These are phyloP conservation scores for Trichoderma harzianum DNA, from an alignment of 2,329 filamentous ascomycete genomes.

Conservation along the genomic window DNA sequence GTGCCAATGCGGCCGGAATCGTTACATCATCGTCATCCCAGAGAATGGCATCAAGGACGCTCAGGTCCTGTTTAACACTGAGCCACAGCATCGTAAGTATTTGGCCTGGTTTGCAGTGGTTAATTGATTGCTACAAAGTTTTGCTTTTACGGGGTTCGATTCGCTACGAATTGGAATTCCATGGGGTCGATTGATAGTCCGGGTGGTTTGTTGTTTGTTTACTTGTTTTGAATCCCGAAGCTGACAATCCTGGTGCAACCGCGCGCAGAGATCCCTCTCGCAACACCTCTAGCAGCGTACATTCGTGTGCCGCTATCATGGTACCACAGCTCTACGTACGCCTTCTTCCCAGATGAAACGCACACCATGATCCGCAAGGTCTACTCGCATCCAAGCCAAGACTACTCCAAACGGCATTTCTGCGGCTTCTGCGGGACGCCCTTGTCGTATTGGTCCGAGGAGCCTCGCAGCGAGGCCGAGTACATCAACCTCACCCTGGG, in stretches of 20 bases:
- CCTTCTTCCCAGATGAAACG: slow-evolving; percentile 76
- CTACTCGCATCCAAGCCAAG: slow-evolving; percentile 59
- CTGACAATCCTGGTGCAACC: neutral
- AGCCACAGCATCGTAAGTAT: slow-evolving; percentile 66
- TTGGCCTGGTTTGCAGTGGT: neutral
- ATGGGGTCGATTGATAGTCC: neutral
- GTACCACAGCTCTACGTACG: slow-evolving; percentile 73
- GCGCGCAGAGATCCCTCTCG: slow-evolving; percentile 61
- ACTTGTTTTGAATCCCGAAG: neutral
- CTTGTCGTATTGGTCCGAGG: slow-evolving; percentile 78
- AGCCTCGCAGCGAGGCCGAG: slow-evolving; percentile 65
- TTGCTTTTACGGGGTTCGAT: neutral
- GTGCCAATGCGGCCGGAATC: slow-evolving; percentile 83
- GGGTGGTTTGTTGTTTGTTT: neutral
- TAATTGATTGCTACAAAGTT: neutral
- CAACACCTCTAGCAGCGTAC: slow-evolving; percentile 73
- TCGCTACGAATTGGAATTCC: neutral
- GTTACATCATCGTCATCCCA: slow-evolving; percentile 73
- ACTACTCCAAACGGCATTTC: slow-evolving; percentile 68
- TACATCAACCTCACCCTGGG: slow-evolving; percentile 81
- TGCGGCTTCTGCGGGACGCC: slow-evolving; percentile 91
- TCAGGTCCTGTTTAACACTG: slow-evolving; percentile 72
- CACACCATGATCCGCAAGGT: slow-evolving; percentile 62
- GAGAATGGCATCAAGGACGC: slow-evolving; percentile 52
- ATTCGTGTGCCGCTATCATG: slow-evolving; percentile 77